phyloP scores from a whole-genome alignment of 305 asterid species.

The Ilex paraguariensis region DNA sequence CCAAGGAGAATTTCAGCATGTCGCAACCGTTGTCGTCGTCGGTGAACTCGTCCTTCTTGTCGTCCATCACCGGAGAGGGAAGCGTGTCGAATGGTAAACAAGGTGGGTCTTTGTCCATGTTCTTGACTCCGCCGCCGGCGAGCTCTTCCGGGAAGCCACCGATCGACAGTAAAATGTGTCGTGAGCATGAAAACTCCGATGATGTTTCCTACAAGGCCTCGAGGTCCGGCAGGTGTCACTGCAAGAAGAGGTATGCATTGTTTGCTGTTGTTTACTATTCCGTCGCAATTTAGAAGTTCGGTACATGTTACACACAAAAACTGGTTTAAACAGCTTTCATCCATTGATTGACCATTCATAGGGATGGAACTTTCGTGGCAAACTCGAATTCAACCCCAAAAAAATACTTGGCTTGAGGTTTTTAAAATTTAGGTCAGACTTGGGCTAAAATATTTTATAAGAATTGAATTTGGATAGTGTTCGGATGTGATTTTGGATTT shows the following conservation, averaged over 20 bases:
- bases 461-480: too few relatives aligned
- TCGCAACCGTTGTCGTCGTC: conserved; percentile 50
- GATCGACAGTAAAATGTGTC: conserved; percentile 49
- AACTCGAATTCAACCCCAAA: too few relatives aligned
- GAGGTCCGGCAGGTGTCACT: neutral
- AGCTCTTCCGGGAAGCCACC: conserved; percentile 61
- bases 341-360: too few relatives aligned
- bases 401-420: too few relatives aligned
- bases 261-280: too few relatives aligned
- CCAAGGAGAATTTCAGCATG: conserved; percentile 30
- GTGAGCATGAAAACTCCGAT: conserved; percentile 50
- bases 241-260: neutral
- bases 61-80: conserved; percentile 78
- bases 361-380: conserved; percentile 4
- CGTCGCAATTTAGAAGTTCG: too few relatives aligned
- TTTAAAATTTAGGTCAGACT: too few relatives aligned
- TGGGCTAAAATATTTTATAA: too few relatives aligned
- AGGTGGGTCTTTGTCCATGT: conserved; percentile 25
- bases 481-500: too few relatives aligned
- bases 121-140: conserved; percentile 32
- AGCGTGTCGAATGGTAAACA: conserved; percentile 69
- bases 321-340: too few relatives aligned
- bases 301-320: too few relatives aligned
- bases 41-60: conserved; percentile 24
- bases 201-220: neutral